A percentile compares a stretch with the other conserved stretches of the same genome.
phyloP scores from a whole-genome alignment of 2,329 filamentous ascomycete species.

The Monosporascus cannonballus region DNA sequence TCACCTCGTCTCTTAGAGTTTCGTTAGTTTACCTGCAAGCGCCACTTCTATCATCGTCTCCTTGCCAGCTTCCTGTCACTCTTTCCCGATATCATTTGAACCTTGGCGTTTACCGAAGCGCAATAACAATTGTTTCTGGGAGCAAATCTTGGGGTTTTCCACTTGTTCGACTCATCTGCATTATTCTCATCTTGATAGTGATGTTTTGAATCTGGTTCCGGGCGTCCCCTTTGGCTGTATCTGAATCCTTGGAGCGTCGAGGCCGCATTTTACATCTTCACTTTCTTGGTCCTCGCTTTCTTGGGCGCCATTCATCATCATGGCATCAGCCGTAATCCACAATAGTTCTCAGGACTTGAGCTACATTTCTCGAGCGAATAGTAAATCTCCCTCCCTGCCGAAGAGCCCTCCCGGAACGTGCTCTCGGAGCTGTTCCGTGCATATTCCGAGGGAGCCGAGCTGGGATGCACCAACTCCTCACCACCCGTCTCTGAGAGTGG shows the following conservation, averaged over 20 bases:
- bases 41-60: not conserved
- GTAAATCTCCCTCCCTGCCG: conserved; percentile 5
- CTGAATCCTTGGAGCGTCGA: conserved; percentile 37
- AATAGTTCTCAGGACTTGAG: not conserved
- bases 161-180: conserved; percentile 11
- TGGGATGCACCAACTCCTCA: conserved; percentile 29
- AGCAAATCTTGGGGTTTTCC: conserved; percentile 8
- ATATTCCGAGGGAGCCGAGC: conserved; percentile 31
- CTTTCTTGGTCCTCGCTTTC: conserved; percentile 26
- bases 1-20: not conserved
- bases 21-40: no score
- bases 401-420: conserved; percentile 24
- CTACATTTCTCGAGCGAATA: conserved; percentile 11
- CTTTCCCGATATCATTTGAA: not conserved
- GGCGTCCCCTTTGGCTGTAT: conserved; percentile 25
- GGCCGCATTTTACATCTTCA: conserved; percentile 30
- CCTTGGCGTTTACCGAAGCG: not conserved
- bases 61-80: not conserved
- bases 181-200: conserved; percentile 26
- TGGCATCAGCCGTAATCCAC: conserved; percentile 18
- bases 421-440: conserved; percentile 31
- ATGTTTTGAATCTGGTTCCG: conserved; percentile 32
- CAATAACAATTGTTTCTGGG: not conserved
- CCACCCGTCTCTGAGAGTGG: conserved; percentile 20
- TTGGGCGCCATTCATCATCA: conserved; percentile 16